phyloP scores from a whole-genome alignment of 139 green algal genomes.

The Raphidocelis subcapitata region DNA sequence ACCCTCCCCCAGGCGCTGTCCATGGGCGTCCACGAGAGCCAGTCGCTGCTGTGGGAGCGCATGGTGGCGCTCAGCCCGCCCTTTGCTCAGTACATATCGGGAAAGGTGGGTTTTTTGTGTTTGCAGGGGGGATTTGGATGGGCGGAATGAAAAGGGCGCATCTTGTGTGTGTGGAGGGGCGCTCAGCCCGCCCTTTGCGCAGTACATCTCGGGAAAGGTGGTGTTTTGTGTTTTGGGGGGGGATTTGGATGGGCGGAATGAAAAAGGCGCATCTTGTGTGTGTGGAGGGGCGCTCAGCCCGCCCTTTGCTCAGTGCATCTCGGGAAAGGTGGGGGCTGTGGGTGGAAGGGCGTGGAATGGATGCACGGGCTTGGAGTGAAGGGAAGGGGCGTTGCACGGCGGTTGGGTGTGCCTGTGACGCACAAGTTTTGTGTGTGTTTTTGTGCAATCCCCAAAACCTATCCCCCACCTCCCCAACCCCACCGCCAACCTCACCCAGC shows the following conservation, averaged over 20 bases:
- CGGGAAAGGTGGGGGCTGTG: no score
- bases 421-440: no score
- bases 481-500: no score
- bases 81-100: conserved; percentile 46
- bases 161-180: no score
- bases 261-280: neutral
- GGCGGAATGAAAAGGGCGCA: neutral
- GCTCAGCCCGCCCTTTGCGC: conserved; percentile 58
- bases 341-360: no score
- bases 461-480: neutral
- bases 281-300: conserved; percentile 52
- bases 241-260: neutral
- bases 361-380: no score
- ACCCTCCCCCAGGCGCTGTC: conserved; percentile 32
- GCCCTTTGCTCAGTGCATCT: conserved; percentile 48
- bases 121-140: no score
- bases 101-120: no score
- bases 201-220: conserved; percentile 2
- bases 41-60: conserved; percentile 90
- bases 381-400: no score
- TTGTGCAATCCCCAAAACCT: no score
- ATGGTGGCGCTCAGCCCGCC: conserved; percentile 71
- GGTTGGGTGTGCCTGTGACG: no score
- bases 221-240: no score
- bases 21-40: conserved; percentile 91